Conservation (phyloP, 106 monocot genomes). For the Dioscorea zingiberensis region DNA sequence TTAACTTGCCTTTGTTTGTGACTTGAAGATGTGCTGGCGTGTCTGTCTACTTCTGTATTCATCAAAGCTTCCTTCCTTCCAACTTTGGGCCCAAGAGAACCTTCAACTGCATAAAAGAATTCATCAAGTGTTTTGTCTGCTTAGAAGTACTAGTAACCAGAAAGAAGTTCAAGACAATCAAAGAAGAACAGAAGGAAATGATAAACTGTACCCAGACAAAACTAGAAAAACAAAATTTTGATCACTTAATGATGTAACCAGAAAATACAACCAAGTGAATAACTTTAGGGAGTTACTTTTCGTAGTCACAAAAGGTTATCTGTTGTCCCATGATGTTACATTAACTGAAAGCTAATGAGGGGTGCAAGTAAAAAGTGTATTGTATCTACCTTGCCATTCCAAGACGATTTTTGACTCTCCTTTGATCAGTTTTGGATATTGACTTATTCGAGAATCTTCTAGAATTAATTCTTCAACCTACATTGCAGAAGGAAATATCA, state of each 20-base stretch:
- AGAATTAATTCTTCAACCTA: constrained; percentile 84
- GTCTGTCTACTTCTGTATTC: constrained; percentile 8
- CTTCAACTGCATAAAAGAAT: constrained; percentile 10
- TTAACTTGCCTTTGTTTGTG: neutral
- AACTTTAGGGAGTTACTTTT: too few relatives aligned
- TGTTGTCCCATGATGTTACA: too few relatives aligned
- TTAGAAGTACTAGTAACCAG: too few relatives aligned
- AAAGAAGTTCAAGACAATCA: neutral
- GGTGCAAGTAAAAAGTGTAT: too few relatives aligned
- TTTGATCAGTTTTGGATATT: constrained; percentile 85
- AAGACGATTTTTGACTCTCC: constrained; percentile 85
- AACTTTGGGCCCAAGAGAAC: constrained; percentile 30
- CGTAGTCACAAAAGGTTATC: too few relatives aligned
- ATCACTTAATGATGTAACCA: too few relatives aligned
- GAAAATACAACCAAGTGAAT: neutral
- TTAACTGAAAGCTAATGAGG: too few relatives aligned
- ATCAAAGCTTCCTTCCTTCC: constrained; percentile 10
- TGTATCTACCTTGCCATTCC: constrained; percentile 78
- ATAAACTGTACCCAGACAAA: neutral
- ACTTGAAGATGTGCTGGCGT: neutral
- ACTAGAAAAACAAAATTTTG: too few relatives aligned
- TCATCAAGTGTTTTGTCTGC: too few relatives aligned
- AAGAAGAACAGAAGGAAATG: neutral
- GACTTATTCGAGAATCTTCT: constrained; percentile 93
- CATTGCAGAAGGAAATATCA: neutral